A percentile compares a stretch with the other conserved stretches of the same genome.
These are phyloP conservation scores for Candida parachauliodes DNA, from an alignment of 805 yeast genomes.

Conservation along the genomic window DNA sequence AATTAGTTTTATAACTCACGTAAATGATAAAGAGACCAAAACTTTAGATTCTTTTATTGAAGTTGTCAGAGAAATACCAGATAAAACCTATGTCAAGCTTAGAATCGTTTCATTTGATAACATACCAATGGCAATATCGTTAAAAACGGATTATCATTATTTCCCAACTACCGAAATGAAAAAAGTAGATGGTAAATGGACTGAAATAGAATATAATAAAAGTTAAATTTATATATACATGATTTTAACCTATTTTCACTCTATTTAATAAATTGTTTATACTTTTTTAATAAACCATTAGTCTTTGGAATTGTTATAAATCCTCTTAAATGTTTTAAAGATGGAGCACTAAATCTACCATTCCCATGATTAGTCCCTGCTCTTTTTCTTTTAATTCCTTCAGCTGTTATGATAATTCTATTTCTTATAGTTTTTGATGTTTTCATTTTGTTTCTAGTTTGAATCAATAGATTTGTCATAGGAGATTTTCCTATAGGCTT, in stretches of 20 bases:
- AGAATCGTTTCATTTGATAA: slow-evolving; percentile 82
- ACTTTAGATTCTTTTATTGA: slow-evolving; percentile 64
- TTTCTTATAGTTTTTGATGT: slow-evolving; percentile 86
- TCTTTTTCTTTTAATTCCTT: slow-evolving; percentile 51
- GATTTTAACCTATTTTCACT: too few species aligned
- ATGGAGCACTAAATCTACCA: slow-evolving; percentile 74
- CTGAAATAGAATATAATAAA: slow-evolving; percentile 45
- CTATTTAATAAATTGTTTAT: slow-evolving; percentile 4
- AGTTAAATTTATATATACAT: slow-evolving; percentile 4
- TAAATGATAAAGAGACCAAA: slow-evolving; percentile 71
- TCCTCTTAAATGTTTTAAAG: slow-evolving; percentile 56
- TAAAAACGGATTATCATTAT: slow-evolving; percentile 86
- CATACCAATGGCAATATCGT: slow-evolving; percentile 79
- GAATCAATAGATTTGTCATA: slow-evolving; percentile 24
- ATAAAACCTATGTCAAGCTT: slow-evolving; percentile 75
- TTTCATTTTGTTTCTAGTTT: slow-evolving; percentile 52
- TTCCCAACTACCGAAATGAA: slow-evolving; percentile 69
- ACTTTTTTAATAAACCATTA: slow-evolving; percentile 55
- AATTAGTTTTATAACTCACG: slow-evolving; percentile 85
- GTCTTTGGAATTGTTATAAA: slow-evolving; percentile 49
- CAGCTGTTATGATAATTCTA: slow-evolving; percentile 76
- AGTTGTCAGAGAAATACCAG: slow-evolving; percentile 68
- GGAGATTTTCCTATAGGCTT: slow-evolving; percentile 15
- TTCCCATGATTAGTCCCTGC: slow-evolving; percentile 93
- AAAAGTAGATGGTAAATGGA: slow-evolving; percentile 44